These are phyloP conservation scores for Leccinum obscurum DNA, from an alignment of 768 basidiomycete genomes.

Conservation along the genomic window DNA sequence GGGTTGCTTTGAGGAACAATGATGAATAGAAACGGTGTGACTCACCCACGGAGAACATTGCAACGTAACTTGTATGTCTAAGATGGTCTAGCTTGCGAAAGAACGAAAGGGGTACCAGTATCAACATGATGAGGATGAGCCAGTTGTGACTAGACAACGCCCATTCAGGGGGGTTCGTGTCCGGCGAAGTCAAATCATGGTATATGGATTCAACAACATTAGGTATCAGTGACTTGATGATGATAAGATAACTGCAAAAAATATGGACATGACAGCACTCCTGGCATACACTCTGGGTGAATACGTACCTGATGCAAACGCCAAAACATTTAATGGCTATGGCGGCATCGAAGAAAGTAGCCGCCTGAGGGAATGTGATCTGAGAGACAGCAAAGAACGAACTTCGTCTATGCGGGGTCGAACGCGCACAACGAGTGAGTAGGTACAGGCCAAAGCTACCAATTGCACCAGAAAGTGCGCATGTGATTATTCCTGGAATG, in stretches of 20 bases:
- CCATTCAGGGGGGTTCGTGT: slow-evolving; percentile 72
- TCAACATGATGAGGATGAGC: slow-evolving; percentile 74
- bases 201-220: slow-evolving; percentile 84
- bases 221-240: slow-evolving; percentile 91
- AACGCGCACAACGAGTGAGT: slow-evolving; percentile 78
- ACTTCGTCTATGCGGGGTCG: slow-evolving; percentile 69
- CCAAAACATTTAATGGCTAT: slow-evolving; percentile 98
- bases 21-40: slow-evolving; percentile 18
- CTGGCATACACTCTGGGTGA: neutral
- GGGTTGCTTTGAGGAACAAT: neutral
- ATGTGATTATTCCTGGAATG: slow-evolving; percentile 88
- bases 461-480: slow-evolving; percentile 73
- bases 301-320: slow-evolving; percentile 80
- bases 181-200: slow-evolving; percentile 68
- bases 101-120: slow-evolving; percentile 81
- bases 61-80: slow-evolving; percentile 88
- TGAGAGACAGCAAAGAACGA: slow-evolving; percentile 84
- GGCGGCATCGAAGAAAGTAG: slow-evolving; percentile 88
- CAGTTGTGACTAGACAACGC: slow-evolving; percentile 76
- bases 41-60: slow-evolving; percentile 86
- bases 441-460: slow-evolving; percentile 88
- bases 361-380: slow-evolving; percentile 86
- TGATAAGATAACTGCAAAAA: slow-evolving; percentile 73
- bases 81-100: slow-evolving; percentile 82
- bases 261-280: neutral